phyloP scores from a whole-genome alignment of 305 asterid genomes.

The Withania somnifera region DNA sequence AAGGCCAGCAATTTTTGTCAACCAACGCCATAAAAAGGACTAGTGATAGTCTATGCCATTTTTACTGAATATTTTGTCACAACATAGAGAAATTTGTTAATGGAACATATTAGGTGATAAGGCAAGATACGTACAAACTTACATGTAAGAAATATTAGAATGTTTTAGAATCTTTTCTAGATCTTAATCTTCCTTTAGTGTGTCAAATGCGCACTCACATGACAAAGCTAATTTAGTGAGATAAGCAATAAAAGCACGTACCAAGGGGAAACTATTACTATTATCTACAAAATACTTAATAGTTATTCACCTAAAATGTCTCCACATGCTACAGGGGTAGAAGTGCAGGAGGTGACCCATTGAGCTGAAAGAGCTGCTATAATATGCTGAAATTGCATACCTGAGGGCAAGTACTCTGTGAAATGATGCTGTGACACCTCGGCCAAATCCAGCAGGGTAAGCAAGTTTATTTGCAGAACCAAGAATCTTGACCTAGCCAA shows the following conservation, averaged over 20 bases:
- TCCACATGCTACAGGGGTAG: neutral
- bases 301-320: neutral
- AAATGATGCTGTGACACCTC: constrained; percentile 57
- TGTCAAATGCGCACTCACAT: neutral
- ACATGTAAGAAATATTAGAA: neutral
- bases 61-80: neutral
- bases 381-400: constrained; percentile 20
- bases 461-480: constrained; percentile 34
- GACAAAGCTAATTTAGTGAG: constrained; percentile 2
- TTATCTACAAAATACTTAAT: neutral
- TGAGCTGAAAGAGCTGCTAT: constrained; percentile 5
- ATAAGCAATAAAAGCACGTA: neutral
- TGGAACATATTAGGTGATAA: neutral
- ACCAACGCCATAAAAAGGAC: neutral
- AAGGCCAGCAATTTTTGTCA: neutral
- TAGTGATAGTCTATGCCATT: neutral
- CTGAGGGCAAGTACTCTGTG: constrained; percentile 61
- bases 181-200: neutral
- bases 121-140: neutral
- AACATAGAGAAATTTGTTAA: neutral
- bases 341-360: neutral
- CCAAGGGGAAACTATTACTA: neutral
- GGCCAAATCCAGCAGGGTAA: constrained; percentile 59
- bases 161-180: neutral
- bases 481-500: constrained; percentile 50